Conservation (phyloP, 2,329 filamentous ascomycete species). For the Bipolaris gigantea region DNA sequence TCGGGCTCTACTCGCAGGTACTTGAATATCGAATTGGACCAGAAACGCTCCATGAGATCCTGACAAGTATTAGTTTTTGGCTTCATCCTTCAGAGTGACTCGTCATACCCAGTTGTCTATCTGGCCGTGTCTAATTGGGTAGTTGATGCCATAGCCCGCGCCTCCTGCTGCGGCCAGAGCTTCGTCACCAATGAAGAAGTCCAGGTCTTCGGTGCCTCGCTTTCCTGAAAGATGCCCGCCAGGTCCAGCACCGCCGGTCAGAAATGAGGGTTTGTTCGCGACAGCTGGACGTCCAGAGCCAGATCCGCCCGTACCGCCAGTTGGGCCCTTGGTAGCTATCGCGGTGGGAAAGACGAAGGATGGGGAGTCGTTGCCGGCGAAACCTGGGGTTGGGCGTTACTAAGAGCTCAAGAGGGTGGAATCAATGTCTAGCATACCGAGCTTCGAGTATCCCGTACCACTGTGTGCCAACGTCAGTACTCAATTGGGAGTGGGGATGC, state of each 20-base stretch:
- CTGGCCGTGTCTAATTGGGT: conserved; percentile 96
- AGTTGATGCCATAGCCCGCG: conserved; percentile 93
- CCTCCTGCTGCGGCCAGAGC: conserved; percentile 81
- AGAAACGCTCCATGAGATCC: conserved; percentile 99
- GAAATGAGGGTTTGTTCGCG: conserved; percentile 91
- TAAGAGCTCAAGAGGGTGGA: conserved; percentile 15
- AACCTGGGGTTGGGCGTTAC: conserved; percentile 64
- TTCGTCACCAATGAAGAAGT: conserved; percentile 99
- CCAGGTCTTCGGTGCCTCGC: conserved; percentile 93
- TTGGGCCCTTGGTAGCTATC: conserved; percentile 87
- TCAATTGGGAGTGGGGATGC: conserved; percentile 32
- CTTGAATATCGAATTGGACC: conserved; percentile 99
- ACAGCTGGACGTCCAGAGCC: conserved; percentile 88
- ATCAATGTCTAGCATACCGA: conserved; percentile 65
- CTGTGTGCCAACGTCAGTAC: conserved; percentile 58
- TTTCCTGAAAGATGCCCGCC: conserved; percentile 83
- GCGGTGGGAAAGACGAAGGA: conserved; percentile 99
- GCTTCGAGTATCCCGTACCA: conserved; percentile 99
- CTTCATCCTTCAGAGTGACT: background rate
- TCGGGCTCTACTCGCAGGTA: conserved; percentile 97
- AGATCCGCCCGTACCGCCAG: conserved; percentile 69
- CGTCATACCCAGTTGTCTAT: conserved; percentile 91
- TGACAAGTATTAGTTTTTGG: conserved; percentile 44
- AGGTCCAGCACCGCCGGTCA: conserved; percentile 85
- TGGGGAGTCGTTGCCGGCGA: conserved; percentile 97